phyloP scores from a whole-genome alignment of 805 yeast genomes.

The Wickerhamiella spandovensis region DNA sequence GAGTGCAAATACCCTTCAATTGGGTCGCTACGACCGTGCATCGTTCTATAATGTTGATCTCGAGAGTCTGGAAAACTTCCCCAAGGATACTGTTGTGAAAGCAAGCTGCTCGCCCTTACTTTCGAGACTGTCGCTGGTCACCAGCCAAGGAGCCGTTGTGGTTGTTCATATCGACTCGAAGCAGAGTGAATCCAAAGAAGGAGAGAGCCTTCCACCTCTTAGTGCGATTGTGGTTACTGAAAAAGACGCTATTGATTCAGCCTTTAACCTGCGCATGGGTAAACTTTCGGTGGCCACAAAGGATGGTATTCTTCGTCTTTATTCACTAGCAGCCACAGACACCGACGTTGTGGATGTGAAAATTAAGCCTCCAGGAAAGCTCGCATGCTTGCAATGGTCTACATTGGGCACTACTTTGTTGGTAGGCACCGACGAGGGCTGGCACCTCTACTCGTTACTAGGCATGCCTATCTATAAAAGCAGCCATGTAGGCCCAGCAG shows the following conservation, averaged over 20 bases:
- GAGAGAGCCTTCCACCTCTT: constrained; percentile 1
- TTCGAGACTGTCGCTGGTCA: background rate
- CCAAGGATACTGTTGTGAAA: constrained; percentile 1
- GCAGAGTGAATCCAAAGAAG: background rate
- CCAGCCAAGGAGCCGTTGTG: background rate
- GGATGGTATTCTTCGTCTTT: background rate
- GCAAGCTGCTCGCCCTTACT: background rate
- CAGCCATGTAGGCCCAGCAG: background rate
- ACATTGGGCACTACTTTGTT: constrained; percentile 26
- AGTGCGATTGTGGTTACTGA: constrained; percentile 5
- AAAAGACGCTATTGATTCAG: constrained; percentile 15
- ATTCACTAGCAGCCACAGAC: constrained; percentile 11
- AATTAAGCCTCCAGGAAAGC: constrained; percentile 10
- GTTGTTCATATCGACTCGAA: background rate
- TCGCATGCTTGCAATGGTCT: constrained; percentile 25
- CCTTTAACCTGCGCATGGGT: constrained; percentile 31
- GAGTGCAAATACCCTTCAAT: constrained; percentile 16
- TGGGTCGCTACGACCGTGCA: constrained; percentile 11
- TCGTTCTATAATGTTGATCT: constrained; percentile 11
- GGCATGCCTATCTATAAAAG: constrained; percentile 27
- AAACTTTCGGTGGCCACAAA: constrained; percentile 27
- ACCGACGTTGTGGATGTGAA: constrained; percentile 2
- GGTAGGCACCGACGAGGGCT: constrained; percentile 29
- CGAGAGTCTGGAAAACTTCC: constrained; percentile 8
- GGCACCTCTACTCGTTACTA: constrained; percentile 35